Evolutionary conservation across 352 stramenopile genomes (phyloP).

Genomic region (Pythium volutum): DNA sequence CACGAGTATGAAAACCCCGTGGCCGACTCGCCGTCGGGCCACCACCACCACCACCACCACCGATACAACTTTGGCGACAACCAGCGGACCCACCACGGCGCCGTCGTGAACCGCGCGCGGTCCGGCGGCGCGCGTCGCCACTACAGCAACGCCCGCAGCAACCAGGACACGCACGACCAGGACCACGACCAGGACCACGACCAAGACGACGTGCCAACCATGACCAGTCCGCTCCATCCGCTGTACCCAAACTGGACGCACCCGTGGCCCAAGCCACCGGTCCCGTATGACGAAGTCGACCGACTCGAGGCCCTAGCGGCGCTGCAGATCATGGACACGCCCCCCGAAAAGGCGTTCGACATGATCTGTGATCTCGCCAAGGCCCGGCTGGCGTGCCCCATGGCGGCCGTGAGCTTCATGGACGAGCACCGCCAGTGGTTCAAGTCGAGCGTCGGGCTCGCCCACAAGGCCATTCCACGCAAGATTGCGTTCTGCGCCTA

Average conservation of each 20-base stretch:
- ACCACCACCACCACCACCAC: too few species aligned
- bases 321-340: conserved; percentile 59
- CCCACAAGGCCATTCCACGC: conserved; percentile 74
- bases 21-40: conserved; percentile 12
- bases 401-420: conserved; percentile 80
- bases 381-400: conserved; percentile 55
- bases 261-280: conserved; percentile 68
- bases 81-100: conserved; percentile 19
- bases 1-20: conserved; percentile 32
- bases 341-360: conserved; percentile 60
- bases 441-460: conserved; percentile 62
- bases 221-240: conserved; percentile 19
- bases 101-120: neutral
- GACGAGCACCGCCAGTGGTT: conserved; percentile 79
- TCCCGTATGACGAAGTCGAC: conserved; percentile 47
- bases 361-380: conserved; percentile 81
- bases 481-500: conserved; percentile 83
- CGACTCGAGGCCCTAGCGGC: conserved; percentile 48
- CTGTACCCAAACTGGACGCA: conserved; percentile 45
- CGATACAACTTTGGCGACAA: conserved; percentile 30
- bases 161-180: conserved; percentile 29
- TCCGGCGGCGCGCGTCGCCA: conserved; percentile 9
- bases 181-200: conserved; percentile 28
- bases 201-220: conserved; percentile 18
- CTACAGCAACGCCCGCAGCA: conserved; percentile 16